Conservation (phyloP, 495 filamentous ascomycete genomes). For the Astrocystis sublimbata region DNA sequence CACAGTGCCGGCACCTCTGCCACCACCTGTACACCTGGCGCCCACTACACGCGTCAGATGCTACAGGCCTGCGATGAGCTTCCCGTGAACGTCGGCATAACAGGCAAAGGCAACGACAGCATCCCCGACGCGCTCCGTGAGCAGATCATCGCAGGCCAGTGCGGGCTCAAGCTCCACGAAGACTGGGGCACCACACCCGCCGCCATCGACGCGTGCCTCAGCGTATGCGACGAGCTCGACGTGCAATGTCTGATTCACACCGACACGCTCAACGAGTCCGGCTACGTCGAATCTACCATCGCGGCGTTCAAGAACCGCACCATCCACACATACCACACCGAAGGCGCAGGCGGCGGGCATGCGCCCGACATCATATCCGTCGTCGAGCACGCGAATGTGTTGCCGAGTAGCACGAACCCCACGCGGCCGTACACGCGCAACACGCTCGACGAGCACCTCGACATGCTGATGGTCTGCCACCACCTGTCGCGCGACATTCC, state of each 20-base stretch:
- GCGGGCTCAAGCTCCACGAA: slow-evolving; percentile 94
- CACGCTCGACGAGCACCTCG: slow-evolving; percentile 94
- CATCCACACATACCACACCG: slow-evolving; percentile 98
- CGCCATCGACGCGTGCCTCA: slow-evolving; percentile 87
- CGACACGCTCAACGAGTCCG: slow-evolving; percentile 95
- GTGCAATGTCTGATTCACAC: slow-evolving; percentile 97
- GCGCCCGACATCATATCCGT: slow-evolving; percentile 97
- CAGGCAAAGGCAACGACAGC: slow-evolving; percentile 94
- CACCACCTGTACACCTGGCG: slow-evolving; percentile 91
- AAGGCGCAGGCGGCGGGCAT: slow-evolving; percentile 94
- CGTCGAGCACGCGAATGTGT: slow-evolving; percentile 87
- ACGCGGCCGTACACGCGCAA: slow-evolving; percentile 91
- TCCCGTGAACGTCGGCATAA: slow-evolving; percentile 93
- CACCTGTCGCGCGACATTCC: slow-evolving; percentile 89
- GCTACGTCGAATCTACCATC: slow-evolving; percentile 93
- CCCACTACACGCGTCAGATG: slow-evolving; percentile 86
- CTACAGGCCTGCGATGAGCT: slow-evolving; percentile 83
- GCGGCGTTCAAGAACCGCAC: slow-evolving; percentile 83
- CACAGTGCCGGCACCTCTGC: slow-evolving; percentile 86
- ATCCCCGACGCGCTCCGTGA: slow-evolving; percentile 70
- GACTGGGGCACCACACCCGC: slow-evolving; percentile 95
- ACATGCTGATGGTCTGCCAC: slow-evolving; percentile 99
- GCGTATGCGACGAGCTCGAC: slow-evolving; percentile 86
- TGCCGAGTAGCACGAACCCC: slow-evolving; percentile 91
- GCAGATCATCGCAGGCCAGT: slow-evolving; percentile 80